These are phyloP conservation scores for Geum urbanum DNA, from an alignment of 306 rosid species.

Conservation along the genomic window DNA sequence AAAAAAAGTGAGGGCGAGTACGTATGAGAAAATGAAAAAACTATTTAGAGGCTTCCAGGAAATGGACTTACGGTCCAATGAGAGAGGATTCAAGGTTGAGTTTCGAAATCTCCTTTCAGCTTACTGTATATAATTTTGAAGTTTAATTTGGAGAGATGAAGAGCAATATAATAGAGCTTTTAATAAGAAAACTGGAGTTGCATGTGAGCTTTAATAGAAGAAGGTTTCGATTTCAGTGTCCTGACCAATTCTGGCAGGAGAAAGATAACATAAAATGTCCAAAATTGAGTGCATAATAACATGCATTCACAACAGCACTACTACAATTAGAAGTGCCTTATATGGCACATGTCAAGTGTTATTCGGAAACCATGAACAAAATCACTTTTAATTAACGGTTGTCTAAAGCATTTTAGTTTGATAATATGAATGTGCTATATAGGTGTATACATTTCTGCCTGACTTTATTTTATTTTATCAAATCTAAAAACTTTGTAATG, in stretches of 20 bases:
- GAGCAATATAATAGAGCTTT: neutral
- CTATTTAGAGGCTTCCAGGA: neutral
- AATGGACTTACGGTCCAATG: neutral
- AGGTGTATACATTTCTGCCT: constrained; percentile 1
- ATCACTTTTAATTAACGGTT: no score
- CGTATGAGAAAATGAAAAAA: no score
- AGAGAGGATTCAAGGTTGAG: neutral
- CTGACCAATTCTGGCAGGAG: constrained; percentile 4
- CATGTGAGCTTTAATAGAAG: constrained; percentile 14
- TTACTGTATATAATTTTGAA: neutral
- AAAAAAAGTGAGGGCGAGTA: no score
- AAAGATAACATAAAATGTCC: neutral
- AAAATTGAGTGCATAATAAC: neutral
- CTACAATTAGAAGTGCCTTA: no score
- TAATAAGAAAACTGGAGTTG: neutral
- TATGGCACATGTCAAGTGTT: no score
- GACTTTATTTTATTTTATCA: neutral
- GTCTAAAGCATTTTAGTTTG: no score
- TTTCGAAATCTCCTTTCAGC: neutral
- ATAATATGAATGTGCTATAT: no score
- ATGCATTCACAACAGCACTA: no score
- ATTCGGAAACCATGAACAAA: no score
- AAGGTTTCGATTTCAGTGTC: constrained; percentile 5
- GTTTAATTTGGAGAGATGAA: no score
- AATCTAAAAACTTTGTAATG: no score